Evolutionary conservation across 495 filamentous ascomycete species (phyloP).

Genomic region (Daldinia decipiens): DNA sequence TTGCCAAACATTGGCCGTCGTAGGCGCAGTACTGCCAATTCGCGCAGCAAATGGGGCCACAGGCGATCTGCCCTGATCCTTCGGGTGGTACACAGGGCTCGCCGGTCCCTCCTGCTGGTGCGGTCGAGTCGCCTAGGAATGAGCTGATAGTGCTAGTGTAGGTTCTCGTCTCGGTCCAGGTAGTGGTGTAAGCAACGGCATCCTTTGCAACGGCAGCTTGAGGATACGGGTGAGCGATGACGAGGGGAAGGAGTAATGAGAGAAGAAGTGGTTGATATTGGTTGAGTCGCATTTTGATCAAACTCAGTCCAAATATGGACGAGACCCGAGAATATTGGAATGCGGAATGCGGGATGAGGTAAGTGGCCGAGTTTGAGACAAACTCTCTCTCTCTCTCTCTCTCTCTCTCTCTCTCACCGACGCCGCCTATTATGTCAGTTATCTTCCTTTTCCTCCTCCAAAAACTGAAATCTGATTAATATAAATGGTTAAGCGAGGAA

Average conservation of each 20-base stretch:
- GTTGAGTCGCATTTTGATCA: conserved; percentile 44
- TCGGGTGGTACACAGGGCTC: conserved; percentile 63
- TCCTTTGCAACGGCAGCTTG: conserved; percentile 48
- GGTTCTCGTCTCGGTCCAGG: conserved; percentile 75
- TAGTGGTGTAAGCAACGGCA: conserved; percentile 71
- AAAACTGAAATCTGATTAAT: conserved; percentile 29
- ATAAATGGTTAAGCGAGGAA: conserved; percentile 23
- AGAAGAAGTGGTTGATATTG: conserved; percentile 31
- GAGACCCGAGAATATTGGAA: conserved; percentile 27
- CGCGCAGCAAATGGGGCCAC: conserved; percentile 80
- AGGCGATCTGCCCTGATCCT: conserved; percentile 69
- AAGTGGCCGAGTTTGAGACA: conserved; percentile 31
- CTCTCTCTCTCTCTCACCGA: conserved; percentile 21
- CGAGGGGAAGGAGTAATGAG: conserved; percentile 49
- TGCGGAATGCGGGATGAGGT: conserved; percentile 37
- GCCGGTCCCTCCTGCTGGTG: conserved; percentile 49
- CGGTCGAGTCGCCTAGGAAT: conserved; percentile 49
- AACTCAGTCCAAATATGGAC: conserved; percentile 29
- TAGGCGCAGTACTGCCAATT: conserved; percentile 72
- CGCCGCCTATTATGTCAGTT: conserved; percentile 15
- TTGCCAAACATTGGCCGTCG: conserved; percentile 58
- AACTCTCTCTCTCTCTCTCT: conserved; percentile 23
- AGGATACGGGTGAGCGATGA: conserved; percentile 55
- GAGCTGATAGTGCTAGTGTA: conserved; percentile 72
- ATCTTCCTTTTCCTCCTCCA: conserved; percentile 31